Conservation (phyloP, 164 flowering plant species). For the Houttuynia cordata region DNA sequence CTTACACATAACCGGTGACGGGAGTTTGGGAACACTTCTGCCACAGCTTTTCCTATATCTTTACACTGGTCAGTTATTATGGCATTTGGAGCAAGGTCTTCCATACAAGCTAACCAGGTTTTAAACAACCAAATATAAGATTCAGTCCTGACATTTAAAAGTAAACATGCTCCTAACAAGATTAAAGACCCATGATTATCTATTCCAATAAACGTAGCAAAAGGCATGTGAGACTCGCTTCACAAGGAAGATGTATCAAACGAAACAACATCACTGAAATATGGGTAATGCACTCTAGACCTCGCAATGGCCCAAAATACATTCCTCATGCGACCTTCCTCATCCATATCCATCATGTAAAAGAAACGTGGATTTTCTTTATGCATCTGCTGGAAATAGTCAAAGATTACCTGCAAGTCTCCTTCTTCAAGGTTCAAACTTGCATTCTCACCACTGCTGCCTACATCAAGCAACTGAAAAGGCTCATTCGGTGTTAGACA, state of each 20-base stretch:
- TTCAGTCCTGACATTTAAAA: constrained; percentile 3
- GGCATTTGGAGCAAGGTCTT: constrained; percentile 3
- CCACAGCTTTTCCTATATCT: constrained; percentile 2
- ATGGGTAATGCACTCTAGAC: not conserved
- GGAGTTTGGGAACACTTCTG: constrained; percentile 5
- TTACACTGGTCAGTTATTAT: constrained; percentile 8
- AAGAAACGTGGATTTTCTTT: not conserved
- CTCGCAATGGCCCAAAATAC: constrained; percentile 5
- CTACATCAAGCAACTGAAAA: not conserved
- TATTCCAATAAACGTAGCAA: constrained; percentile 4
- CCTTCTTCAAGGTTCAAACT: constrained; percentile 1
- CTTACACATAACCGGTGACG: constrained; percentile 4
- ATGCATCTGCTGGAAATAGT: constrained; percentile 1
- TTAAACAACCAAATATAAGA: constrained; percentile 8
- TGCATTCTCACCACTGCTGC: not conserved
- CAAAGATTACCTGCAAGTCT: not conserved
- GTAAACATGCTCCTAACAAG: constrained; percentile 2
- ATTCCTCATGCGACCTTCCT: not conserved
- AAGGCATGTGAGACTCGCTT: constrained; percentile 3
- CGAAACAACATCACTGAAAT: constrained; percentile 4
- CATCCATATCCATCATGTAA: constrained; percentile 4
- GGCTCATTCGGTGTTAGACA: not conserved
- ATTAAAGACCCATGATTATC: constrained; percentile 5
- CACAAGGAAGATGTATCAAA: constrained; percentile 6
- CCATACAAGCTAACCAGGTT: constrained; percentile 9